Conservation (phyloP, 371 early-diverging fungal species). For the Mortierella sp. region DNA sequence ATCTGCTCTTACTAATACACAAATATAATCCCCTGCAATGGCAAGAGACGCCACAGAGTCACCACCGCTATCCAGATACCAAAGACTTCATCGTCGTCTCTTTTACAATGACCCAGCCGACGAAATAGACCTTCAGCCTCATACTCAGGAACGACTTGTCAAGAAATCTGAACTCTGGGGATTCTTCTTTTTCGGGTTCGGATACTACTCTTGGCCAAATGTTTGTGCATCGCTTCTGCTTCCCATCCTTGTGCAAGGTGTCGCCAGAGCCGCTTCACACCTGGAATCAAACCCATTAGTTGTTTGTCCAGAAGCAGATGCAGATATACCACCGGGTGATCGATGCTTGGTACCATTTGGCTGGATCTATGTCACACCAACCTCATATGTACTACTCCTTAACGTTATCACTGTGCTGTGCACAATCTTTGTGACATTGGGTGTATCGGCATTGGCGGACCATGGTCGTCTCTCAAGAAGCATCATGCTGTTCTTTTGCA, state of each 20-base stretch:
- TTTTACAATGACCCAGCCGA: slow-evolving; percentile 30
- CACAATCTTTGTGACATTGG: slow-evolving; percentile 27
- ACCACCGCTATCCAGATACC: slow-evolving; percentile 4
- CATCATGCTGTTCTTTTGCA: slow-evolving; percentile 25
- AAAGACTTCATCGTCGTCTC: slow-evolving; percentile 22
- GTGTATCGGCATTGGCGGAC: slow-evolving; percentile 43
- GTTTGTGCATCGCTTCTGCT: slow-evolving; percentile 36
- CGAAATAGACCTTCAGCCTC: slow-evolving; percentile 31
- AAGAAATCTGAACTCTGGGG: slow-evolving; percentile 48
- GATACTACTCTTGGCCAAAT: slow-evolving; percentile 43
- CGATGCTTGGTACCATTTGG: slow-evolving; percentile 47
- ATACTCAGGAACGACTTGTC: slow-evolving; percentile 31
- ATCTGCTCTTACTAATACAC: too few relatives aligned
- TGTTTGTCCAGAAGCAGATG: slow-evolving; percentile 28
- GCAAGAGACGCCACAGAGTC: neutral
- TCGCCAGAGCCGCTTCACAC: slow-evolving; percentile 31
- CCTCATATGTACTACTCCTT: slow-evolving; percentile 42
- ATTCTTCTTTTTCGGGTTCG: slow-evolving; percentile 50
- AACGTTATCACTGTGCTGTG: slow-evolving; percentile 33
- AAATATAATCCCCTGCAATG: slow-evolving; percentile 2
- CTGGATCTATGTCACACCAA: slow-evolving; percentile 44
- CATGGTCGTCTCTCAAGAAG: slow-evolving; percentile 42
- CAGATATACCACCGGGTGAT: slow-evolving; percentile 29
- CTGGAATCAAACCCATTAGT: slow-evolving; percentile 31
- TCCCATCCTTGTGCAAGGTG: slow-evolving; percentile 38